These are phyloP conservation scores for Breynia disticha DNA, from an alignment of 441 rosid genomes.

Conservation along the genomic window DNA sequence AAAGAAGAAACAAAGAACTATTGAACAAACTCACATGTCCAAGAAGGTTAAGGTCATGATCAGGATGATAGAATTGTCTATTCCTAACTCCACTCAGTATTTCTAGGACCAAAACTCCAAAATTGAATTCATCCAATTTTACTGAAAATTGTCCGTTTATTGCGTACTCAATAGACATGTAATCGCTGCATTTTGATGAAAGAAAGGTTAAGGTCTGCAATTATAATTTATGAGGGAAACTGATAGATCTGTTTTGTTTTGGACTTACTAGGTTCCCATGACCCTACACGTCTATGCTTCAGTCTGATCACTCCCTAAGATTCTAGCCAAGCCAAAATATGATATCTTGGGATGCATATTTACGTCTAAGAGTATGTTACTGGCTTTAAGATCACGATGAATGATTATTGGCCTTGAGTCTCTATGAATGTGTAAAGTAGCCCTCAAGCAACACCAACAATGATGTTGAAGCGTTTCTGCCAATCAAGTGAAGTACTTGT, in stretches of 20 bases:
- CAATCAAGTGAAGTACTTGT: conserved; percentile 16
- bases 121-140: conserved; percentile 1
- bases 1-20: too few species aligned
- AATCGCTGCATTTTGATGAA: background rate
- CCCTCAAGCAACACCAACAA: conserved; percentile 29
- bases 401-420: conserved; percentile 35
- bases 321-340: conserved; percentile 20
- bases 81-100: background rate
- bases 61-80: background rate
- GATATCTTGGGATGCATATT: conserved; percentile 24
- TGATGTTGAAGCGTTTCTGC: conserved; percentile 22
- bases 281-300: conserved; percentile 11
- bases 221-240: background rate
- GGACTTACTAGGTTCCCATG: conserved; percentile 19
- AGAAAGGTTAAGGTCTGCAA: background rate
- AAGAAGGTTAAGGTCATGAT: background rate
- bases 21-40: background rate
- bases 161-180: conserved; percentile 5
- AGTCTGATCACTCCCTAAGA: conserved; percentile 1
- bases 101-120: background rate
- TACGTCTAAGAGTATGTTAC: conserved; percentile 19
- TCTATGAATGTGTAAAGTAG: conserved; percentile 32
- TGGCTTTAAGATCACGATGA: conserved; percentile 35
- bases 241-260: too few species aligned
- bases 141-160: background rate